Evolutionary conservation across 106 monocot genomes (phyloP).

Genomic region (Acorus gramineus): DNA sequence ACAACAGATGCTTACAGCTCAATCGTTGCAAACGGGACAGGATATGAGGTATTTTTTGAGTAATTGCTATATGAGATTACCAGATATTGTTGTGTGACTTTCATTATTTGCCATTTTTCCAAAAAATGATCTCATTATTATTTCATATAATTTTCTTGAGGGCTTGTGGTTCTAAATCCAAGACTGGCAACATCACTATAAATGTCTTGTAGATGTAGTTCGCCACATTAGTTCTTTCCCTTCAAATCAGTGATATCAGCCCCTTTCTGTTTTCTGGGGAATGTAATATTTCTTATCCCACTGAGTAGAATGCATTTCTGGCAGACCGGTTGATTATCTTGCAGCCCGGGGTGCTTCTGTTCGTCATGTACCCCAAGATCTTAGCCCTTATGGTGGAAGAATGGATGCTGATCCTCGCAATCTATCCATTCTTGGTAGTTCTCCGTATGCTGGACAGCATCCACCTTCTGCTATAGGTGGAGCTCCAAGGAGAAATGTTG

Average conservation of each 20-base stretch:
- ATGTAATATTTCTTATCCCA: conserved; percentile 15
- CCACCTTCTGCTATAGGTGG: conserved; percentile 63
- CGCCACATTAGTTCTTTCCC: too few relatives aligned
- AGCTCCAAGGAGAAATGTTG: conserved; percentile 60
- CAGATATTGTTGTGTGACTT: too few relatives aligned
- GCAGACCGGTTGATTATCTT: conserved; percentile 94
- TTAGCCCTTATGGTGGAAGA: conserved; percentile 57
- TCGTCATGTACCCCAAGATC: conserved; percentile 51
- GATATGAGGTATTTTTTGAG: conserved; percentile 53
- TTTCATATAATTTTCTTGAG: too few relatives aligned
- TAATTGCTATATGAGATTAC: background rate
- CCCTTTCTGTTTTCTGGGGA: background rate
- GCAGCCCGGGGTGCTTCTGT: conserved; percentile 59
- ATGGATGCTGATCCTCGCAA: conserved; percentile 62
- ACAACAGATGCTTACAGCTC: conserved; percentile 70
- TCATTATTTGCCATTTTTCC: too few relatives aligned
- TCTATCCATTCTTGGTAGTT: conserved; percentile 44
- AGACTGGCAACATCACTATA: background rate
- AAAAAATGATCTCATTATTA: too few relatives aligned
- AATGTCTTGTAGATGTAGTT: background rate
- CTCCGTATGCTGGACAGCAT: conserved; percentile 53
- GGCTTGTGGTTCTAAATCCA: background rate
- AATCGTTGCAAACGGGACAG: conserved; percentile 45
- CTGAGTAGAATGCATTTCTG: conserved; percentile 91
- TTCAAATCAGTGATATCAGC: background rate